Percentiles rank a stretch among this genome's conserved stretches.
Conservation (phyloP, 1,284 basidiomycete species). For the Athelia sp. region DNA sequence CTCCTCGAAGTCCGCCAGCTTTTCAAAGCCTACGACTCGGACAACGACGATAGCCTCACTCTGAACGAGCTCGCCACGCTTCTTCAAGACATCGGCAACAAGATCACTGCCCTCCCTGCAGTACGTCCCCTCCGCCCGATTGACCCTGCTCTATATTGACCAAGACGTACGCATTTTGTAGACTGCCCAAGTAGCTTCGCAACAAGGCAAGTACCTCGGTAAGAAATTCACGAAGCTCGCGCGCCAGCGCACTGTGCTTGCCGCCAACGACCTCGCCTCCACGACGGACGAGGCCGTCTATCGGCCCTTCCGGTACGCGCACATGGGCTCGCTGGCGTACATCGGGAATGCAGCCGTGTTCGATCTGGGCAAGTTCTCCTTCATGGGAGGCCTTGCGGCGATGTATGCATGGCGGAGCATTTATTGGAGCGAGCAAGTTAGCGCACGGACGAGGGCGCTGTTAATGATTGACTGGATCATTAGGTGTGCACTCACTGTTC, state of each 20-base stretch:
- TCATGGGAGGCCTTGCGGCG: constrained; percentile 81
- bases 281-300: constrained; percentile 65
- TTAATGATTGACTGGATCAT: constrained; percentile 95
- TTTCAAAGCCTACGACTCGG: constrained; percentile 87
- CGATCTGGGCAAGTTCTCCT: constrained; percentile 70
- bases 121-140: constrained; percentile 36
- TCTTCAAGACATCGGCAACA: constrained; percentile 82
- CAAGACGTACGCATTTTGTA: constrained; percentile 23
- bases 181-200: constrained; percentile 93
- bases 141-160: constrained; percentile 1
- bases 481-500: constrained; percentile 43
- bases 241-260: constrained; percentile 34
- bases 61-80: constrained; percentile 88
- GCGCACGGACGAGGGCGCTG: constrained; percentile 77
- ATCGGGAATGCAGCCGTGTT: constrained; percentile 93
- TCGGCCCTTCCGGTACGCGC: constrained; percentile 74
- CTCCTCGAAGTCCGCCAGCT: constrained; percentile 68
- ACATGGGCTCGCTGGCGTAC: constrained; percentile 86
- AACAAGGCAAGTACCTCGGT: constrained; percentile 91
- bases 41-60: constrained; percentile 78
- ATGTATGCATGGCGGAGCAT: constrained; percentile 95
- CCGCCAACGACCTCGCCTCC: constrained; percentile 44
- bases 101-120: constrained; percentile 93
- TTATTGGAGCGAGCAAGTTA: constrained; percentile 96
- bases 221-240: constrained; percentile 76